Evolutionary conservation across 2,329 filamentous ascomycete genomes (phyloP).

Genomic region (Talaromyces funiculosus): DNA sequence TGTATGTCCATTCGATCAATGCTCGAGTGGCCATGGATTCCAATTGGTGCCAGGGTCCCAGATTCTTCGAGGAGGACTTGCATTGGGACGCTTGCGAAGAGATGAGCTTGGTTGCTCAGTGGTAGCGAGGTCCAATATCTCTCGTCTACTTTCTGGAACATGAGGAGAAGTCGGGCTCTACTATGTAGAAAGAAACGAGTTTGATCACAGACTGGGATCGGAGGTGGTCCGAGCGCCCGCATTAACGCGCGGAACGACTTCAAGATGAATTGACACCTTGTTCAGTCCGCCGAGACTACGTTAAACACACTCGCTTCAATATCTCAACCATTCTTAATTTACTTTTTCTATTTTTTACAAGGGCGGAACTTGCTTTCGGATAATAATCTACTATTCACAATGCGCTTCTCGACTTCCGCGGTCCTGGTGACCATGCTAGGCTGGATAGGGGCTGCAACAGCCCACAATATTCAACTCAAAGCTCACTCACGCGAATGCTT

Average conservation of each 20-base stretch:
- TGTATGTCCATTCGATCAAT: too few relatives aligned
- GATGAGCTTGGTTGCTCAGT: neutral
- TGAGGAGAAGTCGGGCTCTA: neutral
- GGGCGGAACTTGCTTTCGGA: neutral
- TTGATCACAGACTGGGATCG: neutral
- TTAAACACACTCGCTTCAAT: neutral
- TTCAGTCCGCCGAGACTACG: neutral
- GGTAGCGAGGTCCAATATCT: neutral
- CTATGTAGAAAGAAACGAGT: neutral
- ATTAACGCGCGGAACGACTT: neutral
- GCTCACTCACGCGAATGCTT: constrained; percentile 96
- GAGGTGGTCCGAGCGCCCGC: constrained; percentile 13
- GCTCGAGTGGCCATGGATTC: neutral
- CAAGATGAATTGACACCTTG: constrained; percentile 13
- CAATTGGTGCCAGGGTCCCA: neutral
- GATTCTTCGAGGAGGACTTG: neutral
- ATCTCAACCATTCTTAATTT: neutral
- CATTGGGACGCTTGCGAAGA: too few relatives aligned
- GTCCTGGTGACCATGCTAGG: constrained; percentile 50
- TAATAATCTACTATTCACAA: constrained; percentile 20
- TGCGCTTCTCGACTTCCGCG: constrained; percentile 38
- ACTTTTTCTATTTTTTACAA: neutral
- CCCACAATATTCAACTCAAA: constrained; percentile 93
- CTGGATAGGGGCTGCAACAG: constrained; percentile 56
- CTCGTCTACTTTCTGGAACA: too few relatives aligned